Base-by-base conservation (phyloP, 768 basidiomycete species). In the Suillus clintonianus region DNA sequence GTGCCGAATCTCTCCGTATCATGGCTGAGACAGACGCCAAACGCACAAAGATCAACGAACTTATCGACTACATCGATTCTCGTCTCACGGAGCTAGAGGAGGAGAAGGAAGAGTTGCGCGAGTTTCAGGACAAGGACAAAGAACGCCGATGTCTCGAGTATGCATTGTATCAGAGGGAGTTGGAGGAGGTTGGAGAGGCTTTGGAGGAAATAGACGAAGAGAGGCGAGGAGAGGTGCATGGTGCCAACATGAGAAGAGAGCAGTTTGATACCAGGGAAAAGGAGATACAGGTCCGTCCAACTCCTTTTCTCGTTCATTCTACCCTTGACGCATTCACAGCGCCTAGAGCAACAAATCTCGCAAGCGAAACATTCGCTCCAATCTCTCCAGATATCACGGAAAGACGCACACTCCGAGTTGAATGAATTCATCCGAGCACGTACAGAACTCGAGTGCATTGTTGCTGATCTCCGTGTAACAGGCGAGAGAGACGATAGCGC, bases 1-100 rank as follows among this genome's bases (percentile, higher is more conserved):
- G 97, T 17, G 68, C 91, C 0, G 97, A 99, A 74, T 95, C 93
- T 5, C 81, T 96, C n/a, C 89, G 92, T 60, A 95, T 99, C 73
- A 97, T 99, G 93, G 86, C 94, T 34, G 97, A 98, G 73, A 99
- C 97, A 55, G 95, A 97, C 68, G 84, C 91, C 5, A 98, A 98
- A 71, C 89, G 95, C 10, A 81, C 85, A 15, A 99, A 98, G 77
- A 97, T 99, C 66, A 87, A 83, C 69, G 96, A 98, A 68, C 79
- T 97, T 11, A 83, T 98, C 22, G 88, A 90, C 2, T 94, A 92
- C 71, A 98, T 99, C 71, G 94, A 98, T 65, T 89, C 92, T 10
- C 88, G 96, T 3, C 79, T 99, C 59, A 79, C 83, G 3, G 97
- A 99, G 76, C 88, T 99, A 8, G 97, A 99, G 71, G 95, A 97